These are phyloP conservation scores for Heterococcus sp. DNA, from an alignment of 108 stramenopile species.

Conservation along the genomic window DNA sequence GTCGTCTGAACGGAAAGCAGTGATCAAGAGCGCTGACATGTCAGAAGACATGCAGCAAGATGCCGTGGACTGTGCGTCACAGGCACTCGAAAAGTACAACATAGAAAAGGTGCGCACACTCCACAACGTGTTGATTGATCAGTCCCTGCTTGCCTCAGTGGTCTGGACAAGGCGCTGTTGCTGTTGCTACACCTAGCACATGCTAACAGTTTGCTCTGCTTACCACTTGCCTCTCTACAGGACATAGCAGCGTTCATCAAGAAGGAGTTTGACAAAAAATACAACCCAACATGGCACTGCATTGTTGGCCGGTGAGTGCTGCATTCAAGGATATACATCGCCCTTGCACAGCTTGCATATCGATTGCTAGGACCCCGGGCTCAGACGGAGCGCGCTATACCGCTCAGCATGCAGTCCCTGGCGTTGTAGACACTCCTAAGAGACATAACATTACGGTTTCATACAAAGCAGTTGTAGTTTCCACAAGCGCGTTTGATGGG, in stretches of 20 bases:
- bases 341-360: no score
- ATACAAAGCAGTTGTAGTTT: no score
- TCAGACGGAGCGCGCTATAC: no score
- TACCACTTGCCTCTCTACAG: conserved; percentile 18
- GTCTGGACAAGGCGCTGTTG: background rate
- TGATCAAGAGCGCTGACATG: conserved; percentile 99
- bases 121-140: no score
- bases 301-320: conserved; percentile 66
- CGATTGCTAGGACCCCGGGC: no score
- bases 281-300: conserved; percentile 96
- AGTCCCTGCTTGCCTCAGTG: no score
- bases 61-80: conserved; percentile 95
- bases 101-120: conserved; percentile 93
- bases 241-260: conserved; percentile 98
- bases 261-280: conserved; percentile 99
- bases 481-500: no score
- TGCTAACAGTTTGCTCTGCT: no score
- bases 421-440: no score
- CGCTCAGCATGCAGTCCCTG: no score
- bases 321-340: no score
- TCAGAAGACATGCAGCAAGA: conserved; percentile 99
- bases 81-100: conserved; percentile 98
- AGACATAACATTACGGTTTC: no score
- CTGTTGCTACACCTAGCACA: background rate
- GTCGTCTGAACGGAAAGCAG: conserved; percentile 95